These are phyloP conservation scores for Rhipidocladum racemiflorum DNA, from an alignment of 176 grass and related monocot genomes.

Conservation along the genomic window DNA sequence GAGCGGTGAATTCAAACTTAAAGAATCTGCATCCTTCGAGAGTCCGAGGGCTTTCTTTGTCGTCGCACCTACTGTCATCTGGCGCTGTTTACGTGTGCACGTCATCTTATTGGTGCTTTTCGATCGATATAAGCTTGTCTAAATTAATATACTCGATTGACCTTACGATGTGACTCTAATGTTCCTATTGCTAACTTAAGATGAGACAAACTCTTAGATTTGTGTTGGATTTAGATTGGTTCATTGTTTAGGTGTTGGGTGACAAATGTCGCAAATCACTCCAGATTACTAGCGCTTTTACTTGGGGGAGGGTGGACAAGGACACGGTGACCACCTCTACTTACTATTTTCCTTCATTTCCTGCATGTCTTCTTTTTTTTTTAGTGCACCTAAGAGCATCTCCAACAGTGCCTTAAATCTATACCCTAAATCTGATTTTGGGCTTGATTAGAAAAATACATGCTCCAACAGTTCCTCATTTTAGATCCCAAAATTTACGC, in stretches of 20 bases:
- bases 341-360: background rate
- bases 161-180: background rate
- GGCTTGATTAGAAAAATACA: too few relatives aligned
- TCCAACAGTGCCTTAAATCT: too few relatives aligned
- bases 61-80: too few relatives aligned
- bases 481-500: too few relatives aligned
- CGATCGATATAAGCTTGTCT: background rate
- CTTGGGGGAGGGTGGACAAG: background rate
- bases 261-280: background rate
- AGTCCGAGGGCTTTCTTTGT: too few relatives aligned
- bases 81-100: too few relatives aligned
- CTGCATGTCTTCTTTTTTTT: background rate
- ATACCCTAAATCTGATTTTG: too few relatives aligned
- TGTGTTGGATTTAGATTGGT: slow-evolving; percentile 3
- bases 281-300: background rate
- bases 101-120: background rate
- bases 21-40: too few relatives aligned
- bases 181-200: background rate
- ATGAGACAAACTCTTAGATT: background rate
- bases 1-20: background rate
- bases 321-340: background rate
- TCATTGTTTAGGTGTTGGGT: background rate
- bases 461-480: too few relatives aligned
- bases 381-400: background rate
- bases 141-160: background rate